Conservation (phyloP, 805 yeast species). For the Myxozyma melibiosi region DNA sequence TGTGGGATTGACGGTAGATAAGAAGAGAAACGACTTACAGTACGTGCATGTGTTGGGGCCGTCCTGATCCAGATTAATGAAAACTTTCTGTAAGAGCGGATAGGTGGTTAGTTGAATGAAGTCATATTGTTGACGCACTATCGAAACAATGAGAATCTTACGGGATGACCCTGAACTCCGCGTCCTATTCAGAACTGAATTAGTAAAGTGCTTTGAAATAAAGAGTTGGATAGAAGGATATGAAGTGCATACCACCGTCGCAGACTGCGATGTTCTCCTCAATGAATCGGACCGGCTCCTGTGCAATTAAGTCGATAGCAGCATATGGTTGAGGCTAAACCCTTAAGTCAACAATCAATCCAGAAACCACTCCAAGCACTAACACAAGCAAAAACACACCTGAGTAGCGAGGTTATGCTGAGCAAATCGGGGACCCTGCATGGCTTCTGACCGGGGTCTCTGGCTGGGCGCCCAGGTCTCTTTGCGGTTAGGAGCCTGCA, state of each 20-base stretch:
- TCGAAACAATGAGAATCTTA: neutral
- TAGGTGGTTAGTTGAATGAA: neutral
- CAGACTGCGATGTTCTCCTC: conserved; percentile 72
- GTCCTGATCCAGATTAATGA: conserved; percentile 76
- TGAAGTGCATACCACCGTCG: conserved; percentile 55
- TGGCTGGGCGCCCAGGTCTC: conserved; percentile 75
- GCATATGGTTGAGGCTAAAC: conserved; percentile 77
- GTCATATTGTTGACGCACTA: neutral
- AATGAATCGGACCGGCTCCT: conserved; percentile 69
- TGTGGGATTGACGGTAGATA: neutral
- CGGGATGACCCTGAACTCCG: conserved; percentile 76
- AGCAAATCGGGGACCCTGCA: conserved; percentile 65
- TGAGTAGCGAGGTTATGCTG: conserved; percentile 61
- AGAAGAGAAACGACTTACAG: conserved; percentile 45
- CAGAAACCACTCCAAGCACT: neutral
- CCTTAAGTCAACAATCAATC: neutral
- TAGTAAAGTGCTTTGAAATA: neutral
- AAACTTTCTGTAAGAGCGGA: conserved; percentile 50
- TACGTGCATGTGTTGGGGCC: conserved; percentile 75
- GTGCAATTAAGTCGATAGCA: conserved; percentile 78
- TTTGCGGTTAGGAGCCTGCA: conserved; percentile 78
- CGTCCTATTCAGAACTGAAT: conserved; percentile 46
- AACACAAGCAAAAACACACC: conserved; percentile 2
- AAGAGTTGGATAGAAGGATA: neutral
- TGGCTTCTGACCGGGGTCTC: conserved; percentile 58